phyloP scores from a whole-genome alignment of 2,329 filamentous ascomycete species.

The Sphaceloma murrayae region DNA sequence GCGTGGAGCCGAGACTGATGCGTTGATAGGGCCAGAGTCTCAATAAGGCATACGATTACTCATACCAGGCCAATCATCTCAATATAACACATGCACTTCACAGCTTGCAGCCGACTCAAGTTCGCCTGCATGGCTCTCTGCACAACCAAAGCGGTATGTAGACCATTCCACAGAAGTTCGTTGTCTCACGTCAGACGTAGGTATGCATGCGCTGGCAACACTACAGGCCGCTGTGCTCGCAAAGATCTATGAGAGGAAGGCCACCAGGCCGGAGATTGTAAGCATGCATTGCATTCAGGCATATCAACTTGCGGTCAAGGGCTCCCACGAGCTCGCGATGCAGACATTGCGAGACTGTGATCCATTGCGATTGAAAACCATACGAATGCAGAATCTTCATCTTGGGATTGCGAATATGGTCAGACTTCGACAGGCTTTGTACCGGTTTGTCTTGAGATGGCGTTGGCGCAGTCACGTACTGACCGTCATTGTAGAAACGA shows the following conservation, averaged over 20 bases:
- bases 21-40: constrained; percentile 45
- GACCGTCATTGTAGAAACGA: constrained; percentile 39
- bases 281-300: constrained; percentile 64
- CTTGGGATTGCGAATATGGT: constrained; percentile 57
- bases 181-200: constrained; percentile 24
- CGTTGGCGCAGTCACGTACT: background rate
- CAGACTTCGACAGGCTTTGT: constrained; percentile 54
- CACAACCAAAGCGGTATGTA: constrained; percentile 64
- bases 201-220: constrained; percentile 47
- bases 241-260: constrained; percentile 55
- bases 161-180: background rate
- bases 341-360: constrained; percentile 51
- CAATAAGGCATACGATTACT: constrained; percentile 58
- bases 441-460: constrained; percentile 31
- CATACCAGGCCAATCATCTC: constrained; percentile 74
- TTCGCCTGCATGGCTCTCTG: constrained; percentile 61
- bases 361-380: constrained; percentile 54
- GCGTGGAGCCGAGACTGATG: too few relatives aligned
- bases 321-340: constrained; percentile 61
- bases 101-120: constrained; percentile 62
- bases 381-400: constrained; percentile 70
- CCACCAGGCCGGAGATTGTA: constrained; percentile 67
- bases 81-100: constrained; percentile 68
- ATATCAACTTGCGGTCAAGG: constrained; percentile 54
- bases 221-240: constrained; percentile 64